Evolutionary conservation across 331 rosid species (phyloP).

Genomic region (Arachis monticola): DNA sequence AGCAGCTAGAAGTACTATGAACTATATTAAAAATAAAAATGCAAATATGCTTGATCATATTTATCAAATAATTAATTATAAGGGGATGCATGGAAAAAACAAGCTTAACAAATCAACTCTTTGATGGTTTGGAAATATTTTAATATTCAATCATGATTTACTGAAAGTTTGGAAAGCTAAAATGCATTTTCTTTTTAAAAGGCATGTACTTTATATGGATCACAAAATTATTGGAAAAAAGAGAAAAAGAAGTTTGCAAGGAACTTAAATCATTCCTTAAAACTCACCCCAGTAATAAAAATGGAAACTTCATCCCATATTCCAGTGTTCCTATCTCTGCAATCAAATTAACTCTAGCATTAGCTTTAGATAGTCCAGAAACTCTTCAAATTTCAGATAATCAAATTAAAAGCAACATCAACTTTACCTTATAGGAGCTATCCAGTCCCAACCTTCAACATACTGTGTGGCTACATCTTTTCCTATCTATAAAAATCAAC

Average conservation of each 20-base stretch:
- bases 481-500: conserved; percentile 67
- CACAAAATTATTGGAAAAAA: not conserved
- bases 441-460: conserved; percentile 98
- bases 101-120: conserved; percentile 27
- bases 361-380: conserved; percentile 24
- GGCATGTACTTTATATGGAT: conserved; percentile 7
- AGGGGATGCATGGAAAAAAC: conserved; percentile 21
- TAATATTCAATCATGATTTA: conserved; percentile 28
- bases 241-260: not conserved
- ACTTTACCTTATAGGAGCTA: conserved; percentile 92
- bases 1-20: conserved; percentile 34
- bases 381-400: conserved; percentile 31
- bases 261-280: conserved; percentile 33
- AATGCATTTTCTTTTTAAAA: not conserved
- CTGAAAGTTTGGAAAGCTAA: conserved; percentile 8
- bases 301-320: conserved; percentile 97
- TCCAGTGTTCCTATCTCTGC: conserved; percentile 98
- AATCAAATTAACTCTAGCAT: conserved; percentile 34
- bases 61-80: too few relatives aligned
- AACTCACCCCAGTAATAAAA: conserved; percentile 78
- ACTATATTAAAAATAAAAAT: conserved; percentile 16
- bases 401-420: conserved; percentile 32
- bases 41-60: conserved; percentile 5
- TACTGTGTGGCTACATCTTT: conserved; percentile 95
- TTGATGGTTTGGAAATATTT: conserved; percentile 19